These are phyloP conservation scores for Fusarium haematococcum DNA, from an alignment of 2,329 filamentous ascomycete genomes.

Conservation along the genomic window DNA sequence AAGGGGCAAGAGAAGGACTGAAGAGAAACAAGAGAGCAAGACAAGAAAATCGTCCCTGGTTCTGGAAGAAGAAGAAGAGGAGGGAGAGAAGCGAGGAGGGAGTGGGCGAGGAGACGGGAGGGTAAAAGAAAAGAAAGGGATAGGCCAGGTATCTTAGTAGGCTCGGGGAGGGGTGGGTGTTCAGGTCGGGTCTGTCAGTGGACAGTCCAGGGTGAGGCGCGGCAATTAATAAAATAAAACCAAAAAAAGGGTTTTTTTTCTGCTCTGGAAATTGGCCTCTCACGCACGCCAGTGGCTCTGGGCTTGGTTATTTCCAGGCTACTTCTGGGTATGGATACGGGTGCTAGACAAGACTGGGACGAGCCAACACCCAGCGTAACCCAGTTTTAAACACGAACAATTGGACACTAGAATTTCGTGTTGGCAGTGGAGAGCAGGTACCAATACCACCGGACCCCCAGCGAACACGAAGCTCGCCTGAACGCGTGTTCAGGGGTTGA, in stretches of 20 bases:
- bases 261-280: conserved; percentile 44
- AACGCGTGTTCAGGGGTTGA: conserved; percentile 42
- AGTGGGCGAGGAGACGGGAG: conserved; percentile 14
- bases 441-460: conserved; percentile 22
- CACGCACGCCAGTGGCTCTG: conserved; percentile 28
- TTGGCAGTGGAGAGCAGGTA: conserved; percentile 16
- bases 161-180: conserved; percentile 19
- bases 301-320: background rate
- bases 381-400: conserved; percentile 30
- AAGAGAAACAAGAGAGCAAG: conserved; percentile 33
- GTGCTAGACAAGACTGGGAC: background rate
- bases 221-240: conserved; percentile 49
- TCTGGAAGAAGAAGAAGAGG: conserved; percentile 29
- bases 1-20: conserved; percentile 40
- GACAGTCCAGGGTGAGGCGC: conserved; percentile 40
- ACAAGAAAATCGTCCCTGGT: conserved; percentile 32
- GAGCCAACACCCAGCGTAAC: conserved; percentile 15
- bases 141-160: conserved; percentile 16
- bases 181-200: background rate
- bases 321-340: background rate
- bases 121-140: conserved; percentile 27
- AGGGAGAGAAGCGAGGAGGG: conserved; percentile 14
- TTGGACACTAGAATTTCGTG: conserved; percentile 19
- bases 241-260: conserved; percentile 37
- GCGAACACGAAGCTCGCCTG: conserved; percentile 26